A percentile compares a stretch with the other conserved stretches of the same genome.
Evolutionary conservation across 768 basidiomycete species (phyloP).

Genomic region (Strobilomyces dryophilus): DNA sequence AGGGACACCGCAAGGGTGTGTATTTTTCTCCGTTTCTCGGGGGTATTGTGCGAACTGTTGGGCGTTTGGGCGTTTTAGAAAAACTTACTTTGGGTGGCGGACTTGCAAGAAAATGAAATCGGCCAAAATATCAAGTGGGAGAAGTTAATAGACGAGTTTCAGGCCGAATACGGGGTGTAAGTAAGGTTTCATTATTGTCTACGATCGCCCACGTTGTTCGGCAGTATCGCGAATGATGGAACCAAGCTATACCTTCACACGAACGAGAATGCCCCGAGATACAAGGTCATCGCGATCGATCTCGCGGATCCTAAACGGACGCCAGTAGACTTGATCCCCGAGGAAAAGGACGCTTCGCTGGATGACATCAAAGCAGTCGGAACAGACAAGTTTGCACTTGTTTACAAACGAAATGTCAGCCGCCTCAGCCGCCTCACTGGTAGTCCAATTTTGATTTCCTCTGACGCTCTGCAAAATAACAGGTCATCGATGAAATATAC

Average conservation of each 20-base stretch:
- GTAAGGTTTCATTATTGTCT: conserved; percentile 19
- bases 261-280: conserved; percentile 59
- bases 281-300: conserved; percentile 65
- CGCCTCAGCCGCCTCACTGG: conserved; percentile 30
- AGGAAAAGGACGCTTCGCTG: conserved; percentile 60
- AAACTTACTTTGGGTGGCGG: conserved; percentile 72
- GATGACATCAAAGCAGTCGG: conserved; percentile 46
- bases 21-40: background rate
- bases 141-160: conserved; percentile 66
- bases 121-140: conserved; percentile 66
- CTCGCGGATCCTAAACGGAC: conserved; percentile 45
- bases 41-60: background rate
- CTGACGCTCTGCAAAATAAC: conserved; percentile 6
- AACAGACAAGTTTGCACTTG: conserved; percentile 52
- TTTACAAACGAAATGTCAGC: conserved; percentile 72
- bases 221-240: conserved; percentile 62
- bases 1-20: conserved; percentile 64
- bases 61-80: conserved; percentile 42
- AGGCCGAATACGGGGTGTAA: conserved; percentile 62
- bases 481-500: conserved; percentile 79
- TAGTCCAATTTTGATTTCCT: background rate
- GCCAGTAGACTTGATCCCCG: conserved; percentile 61
- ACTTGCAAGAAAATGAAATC: conserved; percentile 56
- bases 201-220: conserved; percentile 1
- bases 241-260: conserved; percentile 61